Base-by-base conservation (phyloP, 768 basidiomycete genomes). In the Suillus subaureus region DNA sequence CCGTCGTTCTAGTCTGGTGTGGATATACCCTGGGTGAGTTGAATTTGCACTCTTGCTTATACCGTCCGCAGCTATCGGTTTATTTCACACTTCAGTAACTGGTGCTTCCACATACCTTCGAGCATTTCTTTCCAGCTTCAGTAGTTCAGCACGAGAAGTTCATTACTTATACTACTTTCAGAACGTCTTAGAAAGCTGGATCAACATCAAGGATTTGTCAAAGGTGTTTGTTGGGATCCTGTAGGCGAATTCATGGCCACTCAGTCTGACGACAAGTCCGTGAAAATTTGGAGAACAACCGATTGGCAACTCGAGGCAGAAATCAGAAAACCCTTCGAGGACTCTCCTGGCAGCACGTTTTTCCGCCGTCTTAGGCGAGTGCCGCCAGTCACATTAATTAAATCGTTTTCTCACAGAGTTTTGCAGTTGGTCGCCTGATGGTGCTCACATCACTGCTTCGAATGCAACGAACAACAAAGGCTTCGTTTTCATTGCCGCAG, bases 141-240 rank as follows among this genome's bases (percentile, higher is more conserved):
- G 39, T 35, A 21, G 23, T 60, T 42, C 26, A 23, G 42, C 2
- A 13, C n/a, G 7, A 39, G 31, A 58, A 3, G 31, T 23, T 31
- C 13, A 56, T 18, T n/a, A 4, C 52, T 63, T 3, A 63, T 55
- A 31, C 37, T 15, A 0, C 52, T 6, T 9, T 0, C 73, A 97
- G 96, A 96, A 70, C 89, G 92, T 15, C 75, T 98, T 64, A 83
- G 86, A 45, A 93, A 90, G 75, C 85, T 99, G 7, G 92, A 93
- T 65, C 87, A 87, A 65, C 97, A 99, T 73, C 89, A 94, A 72
- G 97, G 96, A 3, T 98, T 98, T 76, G 96, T 99, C 71, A 99
- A 99, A 78, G 97, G 97, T 65, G 94, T 99, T 60, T 96, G 94
- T 73, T 99, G 97, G 89, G 97, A 99, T 79, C 97, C 97, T 4